Evolutionary conservation across 345 rosid species (phyloP).

Genomic region (Isatis tinctoria): DNA sequence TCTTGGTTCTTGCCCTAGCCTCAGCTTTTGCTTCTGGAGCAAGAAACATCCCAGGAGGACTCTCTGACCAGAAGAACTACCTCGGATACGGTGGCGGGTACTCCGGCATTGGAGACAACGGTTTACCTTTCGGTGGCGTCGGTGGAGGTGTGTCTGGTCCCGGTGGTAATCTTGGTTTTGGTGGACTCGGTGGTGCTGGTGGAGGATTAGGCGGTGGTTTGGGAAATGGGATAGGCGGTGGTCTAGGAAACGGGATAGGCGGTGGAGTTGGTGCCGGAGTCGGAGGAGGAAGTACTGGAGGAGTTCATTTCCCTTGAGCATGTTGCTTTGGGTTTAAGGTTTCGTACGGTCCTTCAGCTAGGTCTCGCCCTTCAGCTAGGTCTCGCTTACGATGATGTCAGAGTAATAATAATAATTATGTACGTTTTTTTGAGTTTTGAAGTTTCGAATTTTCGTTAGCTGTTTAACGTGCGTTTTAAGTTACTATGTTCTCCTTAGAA

Average conservation of each 20-base stretch:
- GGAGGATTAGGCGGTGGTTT: conserved; percentile 31
- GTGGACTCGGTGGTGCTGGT: conserved; percentile 34
- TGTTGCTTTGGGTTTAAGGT: conserved; percentile 1
- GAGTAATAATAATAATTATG: conserved; percentile 6
- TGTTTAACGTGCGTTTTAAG: conserved; percentile 14
- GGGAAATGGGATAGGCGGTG: conserved; percentile 20
- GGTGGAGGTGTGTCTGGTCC: conserved; percentile 55
- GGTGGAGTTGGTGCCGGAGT: conserved; percentile 35
- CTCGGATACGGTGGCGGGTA: conserved; percentile 62
- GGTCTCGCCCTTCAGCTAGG: conserved; percentile 23
- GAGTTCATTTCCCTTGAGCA: conserved; percentile 33
- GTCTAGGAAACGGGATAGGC: conserved; percentile 16
- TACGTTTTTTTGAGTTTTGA: not conserved
- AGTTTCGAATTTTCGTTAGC: not conserved
- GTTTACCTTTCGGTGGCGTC: conserved; percentile 51
- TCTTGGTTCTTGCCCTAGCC: conserved; percentile 38
- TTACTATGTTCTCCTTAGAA: conserved; percentile 7
- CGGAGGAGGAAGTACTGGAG: conserved; percentile 24
- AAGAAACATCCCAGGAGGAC: conserved; percentile 42
- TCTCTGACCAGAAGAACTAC: conserved; percentile 72
- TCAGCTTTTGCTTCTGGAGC: conserved; percentile 36
- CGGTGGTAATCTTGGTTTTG: conserved; percentile 33
- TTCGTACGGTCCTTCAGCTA: conserved; percentile 11
- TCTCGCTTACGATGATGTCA: conserved; percentile 18
- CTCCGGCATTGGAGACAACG: conserved; percentile 53